Evolutionary conservation across 2,329 filamentous ascomycete genomes (phyloP).

Genomic region (Fusarium sarcochroum): DNA sequence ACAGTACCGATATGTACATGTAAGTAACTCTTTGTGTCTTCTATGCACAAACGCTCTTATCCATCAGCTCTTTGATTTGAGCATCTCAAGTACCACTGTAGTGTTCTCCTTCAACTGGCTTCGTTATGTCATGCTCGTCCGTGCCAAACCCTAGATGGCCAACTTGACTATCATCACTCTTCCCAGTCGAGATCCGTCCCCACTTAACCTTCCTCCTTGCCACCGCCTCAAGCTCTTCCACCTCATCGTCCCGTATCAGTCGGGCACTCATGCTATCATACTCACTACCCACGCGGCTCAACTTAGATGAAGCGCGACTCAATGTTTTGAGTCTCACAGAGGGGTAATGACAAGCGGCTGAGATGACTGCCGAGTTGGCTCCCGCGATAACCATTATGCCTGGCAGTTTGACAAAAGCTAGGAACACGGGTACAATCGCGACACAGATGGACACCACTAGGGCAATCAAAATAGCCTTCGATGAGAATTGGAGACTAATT

Average conservation of each 20-base stretch:
- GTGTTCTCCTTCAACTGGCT: constrained; percentile 31
- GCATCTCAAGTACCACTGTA: constrained; percentile 23
- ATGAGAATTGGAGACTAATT: constrained; percentile 27
- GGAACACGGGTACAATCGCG: constrained; percentile 10
- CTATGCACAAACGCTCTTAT: background rate
- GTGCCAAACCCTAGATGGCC: constrained; percentile 38
- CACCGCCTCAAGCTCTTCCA: constrained; percentile 6
- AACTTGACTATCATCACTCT: constrained; percentile 16
- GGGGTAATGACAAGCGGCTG: constrained; percentile 33
- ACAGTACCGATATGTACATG: too few relatives aligned
- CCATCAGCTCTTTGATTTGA: background rate
- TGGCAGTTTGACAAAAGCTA: constrained; percentile 26
- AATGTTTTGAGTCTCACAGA: constrained; percentile 10
- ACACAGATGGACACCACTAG: constrained; percentile 13
- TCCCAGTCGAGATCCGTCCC: constrained; percentile 19
- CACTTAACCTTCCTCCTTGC: constrained; percentile 6
- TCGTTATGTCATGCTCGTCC: constrained; percentile 22
- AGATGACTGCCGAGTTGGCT: constrained; percentile 35
- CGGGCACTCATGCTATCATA: constrained; percentile 1
- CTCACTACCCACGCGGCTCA: background rate
- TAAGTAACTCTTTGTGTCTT: background rate
- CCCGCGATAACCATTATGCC: constrained; percentile 33
- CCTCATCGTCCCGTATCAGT: constrained; percentile 11
- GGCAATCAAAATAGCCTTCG: constrained; percentile 24
- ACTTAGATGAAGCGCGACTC: background rate